Percentiles rank a stretch among this genome's conserved stretches.
Conservation (phyloP, 192 early-diverging fungal species). For the Coemansia sp. region DNA sequence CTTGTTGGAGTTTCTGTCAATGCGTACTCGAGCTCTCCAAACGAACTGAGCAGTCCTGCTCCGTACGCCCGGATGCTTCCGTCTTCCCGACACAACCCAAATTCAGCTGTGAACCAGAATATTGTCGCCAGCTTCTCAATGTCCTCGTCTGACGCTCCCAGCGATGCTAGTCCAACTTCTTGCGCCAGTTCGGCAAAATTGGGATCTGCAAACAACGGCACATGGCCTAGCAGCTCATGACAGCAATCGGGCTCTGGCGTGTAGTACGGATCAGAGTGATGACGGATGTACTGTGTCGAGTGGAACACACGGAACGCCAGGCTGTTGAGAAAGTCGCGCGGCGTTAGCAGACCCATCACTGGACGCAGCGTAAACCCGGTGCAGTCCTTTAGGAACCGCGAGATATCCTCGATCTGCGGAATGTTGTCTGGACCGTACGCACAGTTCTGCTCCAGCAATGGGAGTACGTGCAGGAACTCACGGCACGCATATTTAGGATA, state of each 20-base stretch:
- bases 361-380: constrained; percentile 94
- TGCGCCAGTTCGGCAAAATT: constrained; percentile 94
- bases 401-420: constrained; percentile 87
- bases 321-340: constrained; percentile 92
- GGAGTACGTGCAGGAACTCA: constrained; percentile 88
- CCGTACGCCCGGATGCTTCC: constrained; percentile 81
- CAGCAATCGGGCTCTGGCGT: constrained; percentile 95
- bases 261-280: constrained; percentile 85
- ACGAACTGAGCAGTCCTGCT: constrained; percentile 88
- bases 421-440: constrained; percentile 80
- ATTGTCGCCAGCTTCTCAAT: constrained; percentile 87
- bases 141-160: constrained; percentile 90
- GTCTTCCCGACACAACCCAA: constrained; percentile 79
- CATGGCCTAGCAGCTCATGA: constrained; percentile 94
- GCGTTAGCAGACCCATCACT: constrained; percentile 89
- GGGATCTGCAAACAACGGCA: constrained; percentile 73
- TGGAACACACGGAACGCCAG: constrained; percentile 98
- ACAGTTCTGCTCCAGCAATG: constrained; percentile 88
- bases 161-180: constrained; percentile 89
- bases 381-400: constrained; percentile 86
- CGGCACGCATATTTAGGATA: constrained; percentile 87
- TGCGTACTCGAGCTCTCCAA: constrained; percentile 93
- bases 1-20: constrained; percentile 61
- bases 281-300: constrained; percentile 96
- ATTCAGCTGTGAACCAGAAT: constrained; percentile 94